Evolutionary conservation across 2,329 filamentous ascomycete genomes (phyloP).

Genomic region (Trichoderma sp.): DNA sequence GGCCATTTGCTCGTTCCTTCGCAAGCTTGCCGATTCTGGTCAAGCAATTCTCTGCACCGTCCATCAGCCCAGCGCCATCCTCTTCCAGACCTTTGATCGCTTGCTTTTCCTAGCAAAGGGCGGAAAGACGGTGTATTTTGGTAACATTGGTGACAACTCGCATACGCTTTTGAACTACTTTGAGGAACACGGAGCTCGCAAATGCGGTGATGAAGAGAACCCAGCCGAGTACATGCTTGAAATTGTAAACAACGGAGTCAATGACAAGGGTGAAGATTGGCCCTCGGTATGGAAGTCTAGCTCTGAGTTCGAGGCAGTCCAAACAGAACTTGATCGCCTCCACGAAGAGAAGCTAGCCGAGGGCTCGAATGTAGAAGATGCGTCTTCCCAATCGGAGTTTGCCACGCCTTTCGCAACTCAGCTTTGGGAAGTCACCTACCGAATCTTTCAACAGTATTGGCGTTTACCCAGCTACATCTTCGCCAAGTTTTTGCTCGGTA

Average conservation of each 20-base stretch:
- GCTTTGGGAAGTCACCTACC: conserved; percentile 60
- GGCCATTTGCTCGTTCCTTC: conserved; percentile 61
- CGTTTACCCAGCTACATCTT: conserved; percentile 76
- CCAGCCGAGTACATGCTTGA: conserved; percentile 75
- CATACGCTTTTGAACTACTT: conserved; percentile 61
- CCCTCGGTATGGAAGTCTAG: conserved; percentile 62
- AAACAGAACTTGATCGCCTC: conserved; percentile 63
- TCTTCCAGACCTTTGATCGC: conserved; percentile 58
- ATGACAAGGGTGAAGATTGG: conserved; percentile 56
- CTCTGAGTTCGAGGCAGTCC: conserved; percentile 49
- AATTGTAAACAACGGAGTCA: conserved; percentile 43
- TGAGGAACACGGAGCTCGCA: conserved; percentile 59
- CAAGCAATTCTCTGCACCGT: conserved; percentile 56
- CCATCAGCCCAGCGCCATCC: conserved; percentile 53
- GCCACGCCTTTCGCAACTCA: conserved; percentile 71
- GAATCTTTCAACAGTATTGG: conserved; percentile 84
- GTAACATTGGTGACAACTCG: conserved; percentile 61
- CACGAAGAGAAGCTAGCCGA: conserved; percentile 46
- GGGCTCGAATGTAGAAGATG: conserved; percentile 23
- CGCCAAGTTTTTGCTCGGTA: conserved; percentile 63
- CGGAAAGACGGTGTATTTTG: conserved; percentile 68
- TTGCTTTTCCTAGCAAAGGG: conserved; percentile 63
- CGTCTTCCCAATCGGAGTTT: conserved; percentile 59
- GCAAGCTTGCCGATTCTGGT: conserved; percentile 56
- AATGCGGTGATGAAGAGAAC: conserved; percentile 62